Percentiles rank a stretch among this genome's conserved stretches.
Evolutionary conservation across 495 filamentous ascomycete species (phyloP).

Genomic region (Pyronema domesticum): DNA sequence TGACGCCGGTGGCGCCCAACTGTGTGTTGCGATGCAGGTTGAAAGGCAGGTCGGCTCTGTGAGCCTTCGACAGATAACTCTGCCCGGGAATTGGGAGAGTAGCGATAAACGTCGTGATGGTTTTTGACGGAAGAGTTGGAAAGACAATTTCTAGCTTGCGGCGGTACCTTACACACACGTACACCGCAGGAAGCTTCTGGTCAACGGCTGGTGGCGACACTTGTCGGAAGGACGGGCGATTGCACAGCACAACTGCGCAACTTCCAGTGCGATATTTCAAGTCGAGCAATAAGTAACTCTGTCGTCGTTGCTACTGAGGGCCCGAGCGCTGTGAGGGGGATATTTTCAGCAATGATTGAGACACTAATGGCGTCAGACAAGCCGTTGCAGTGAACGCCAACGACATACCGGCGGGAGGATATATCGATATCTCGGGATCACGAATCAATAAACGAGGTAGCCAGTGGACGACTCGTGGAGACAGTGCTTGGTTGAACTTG

Average conservation of each 20-base stretch:
- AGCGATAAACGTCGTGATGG: slow-evolving; percentile 19
- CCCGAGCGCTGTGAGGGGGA: neutral
- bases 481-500: neutral
- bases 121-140: neutral
- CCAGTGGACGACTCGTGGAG: neutral
- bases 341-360: neutral
- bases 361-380: neutral
- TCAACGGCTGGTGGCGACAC: neutral
- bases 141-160: neutral
- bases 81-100: slow-evolving; percentile 15
- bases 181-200: neutral
- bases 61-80: slow-evolving; percentile 11
- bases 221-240: neutral
- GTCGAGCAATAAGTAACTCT: neutral
- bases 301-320: neutral
- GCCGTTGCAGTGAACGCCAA: neutral
- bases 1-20: slow-evolving; percentile 13
- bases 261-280: neutral
- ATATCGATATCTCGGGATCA: neutral
- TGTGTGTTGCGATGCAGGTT: slow-evolving; percentile 1
- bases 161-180: neutral
- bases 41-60: slow-evolving; percentile 17
- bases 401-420: neutral
- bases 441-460: neutral
- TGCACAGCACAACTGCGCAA: neutral